These are phyloP conservation scores for Amylostereum areolatum DNA, from an alignment of 1,284 basidiomycete species.

Conservation along the genomic window DNA sequence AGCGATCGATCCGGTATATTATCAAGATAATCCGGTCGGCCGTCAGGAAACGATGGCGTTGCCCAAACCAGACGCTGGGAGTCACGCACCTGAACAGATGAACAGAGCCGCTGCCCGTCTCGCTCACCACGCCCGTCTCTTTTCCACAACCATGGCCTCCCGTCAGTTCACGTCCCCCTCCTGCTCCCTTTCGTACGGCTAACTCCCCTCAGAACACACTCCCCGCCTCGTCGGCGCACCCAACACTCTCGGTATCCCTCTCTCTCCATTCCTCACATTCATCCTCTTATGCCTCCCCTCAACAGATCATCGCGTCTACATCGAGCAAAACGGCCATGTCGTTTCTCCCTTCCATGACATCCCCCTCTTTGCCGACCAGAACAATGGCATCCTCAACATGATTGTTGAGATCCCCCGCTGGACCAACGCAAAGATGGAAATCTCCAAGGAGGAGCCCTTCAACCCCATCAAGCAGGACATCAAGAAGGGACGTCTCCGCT, in stretches of 20 bases:
- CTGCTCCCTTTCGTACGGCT: constrained; percentile 12
- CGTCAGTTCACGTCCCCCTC: constrained; percentile 35
- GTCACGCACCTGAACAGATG: constrained; percentile 3
- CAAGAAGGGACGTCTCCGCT: constrained; percentile 95
- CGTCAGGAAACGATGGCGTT: not conserved
- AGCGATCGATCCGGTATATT: too few relatives aligned
- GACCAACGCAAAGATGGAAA: constrained; percentile 99
- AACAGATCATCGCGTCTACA: constrained; percentile 89
- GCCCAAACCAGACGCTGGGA: constrained; percentile 7
- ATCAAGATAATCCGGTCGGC: too few relatives aligned
- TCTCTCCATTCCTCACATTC: constrained; percentile 12
- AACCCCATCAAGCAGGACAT: constrained; percentile 99
- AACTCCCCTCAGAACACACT: constrained; percentile 49
- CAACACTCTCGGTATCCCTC: constrained; percentile 81
- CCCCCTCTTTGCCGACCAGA: constrained; percentile 92
- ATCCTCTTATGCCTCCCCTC: constrained; percentile 12
- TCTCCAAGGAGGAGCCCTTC: constrained; percentile 94
- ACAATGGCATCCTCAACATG: constrained; percentile 95
- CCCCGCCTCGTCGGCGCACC: constrained; percentile 80
- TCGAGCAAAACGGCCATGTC: constrained; percentile 84
- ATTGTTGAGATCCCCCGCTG: constrained; percentile 98
- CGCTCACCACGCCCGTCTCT: constrained; percentile 9
- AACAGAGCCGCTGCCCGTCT: constrained; percentile 6
- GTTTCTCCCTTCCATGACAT: constrained; percentile 95
- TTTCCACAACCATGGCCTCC: constrained; percentile 48